Evolutionary conservation across 129 eudicot genomes (phyloP).

Genomic region (Chrysanthemum seticuspe): DNA sequence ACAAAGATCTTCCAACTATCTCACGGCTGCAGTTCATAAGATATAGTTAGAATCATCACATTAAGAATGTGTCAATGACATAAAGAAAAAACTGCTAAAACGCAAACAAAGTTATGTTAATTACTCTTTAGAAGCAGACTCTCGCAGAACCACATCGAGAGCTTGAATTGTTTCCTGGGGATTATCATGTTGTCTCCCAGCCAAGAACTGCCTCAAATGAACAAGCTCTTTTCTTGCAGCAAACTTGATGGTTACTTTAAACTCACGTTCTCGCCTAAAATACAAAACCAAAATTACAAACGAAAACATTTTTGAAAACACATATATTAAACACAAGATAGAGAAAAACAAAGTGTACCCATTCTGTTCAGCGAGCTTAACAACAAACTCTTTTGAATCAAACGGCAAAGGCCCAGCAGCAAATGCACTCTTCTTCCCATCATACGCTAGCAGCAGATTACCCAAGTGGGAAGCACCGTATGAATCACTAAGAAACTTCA

Average conservation of each 20-base stretch:
- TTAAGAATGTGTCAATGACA: neutral
- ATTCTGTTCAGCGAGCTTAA: neutral
- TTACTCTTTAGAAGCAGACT: constrained; percentile 46
- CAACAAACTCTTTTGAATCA: neutral
- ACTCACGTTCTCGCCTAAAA: constrained; percentile 50
- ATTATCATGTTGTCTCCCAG: constrained; percentile 44
- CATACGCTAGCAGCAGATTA: neutral
- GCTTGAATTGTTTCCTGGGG: constrained; percentile 78
- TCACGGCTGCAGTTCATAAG: constrained; percentile 37
- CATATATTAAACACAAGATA: neutral
- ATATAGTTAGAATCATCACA: neutral
- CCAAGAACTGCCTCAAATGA: constrained; percentile 46
- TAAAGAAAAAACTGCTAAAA: neutral
- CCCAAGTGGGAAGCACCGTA: neutral
- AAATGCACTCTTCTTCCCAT: constrained; percentile 8
- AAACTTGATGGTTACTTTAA: constrained; percentile 53
- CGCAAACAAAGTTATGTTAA: neutral
- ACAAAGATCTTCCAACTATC: constrained; percentile 69
- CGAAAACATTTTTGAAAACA: neutral
- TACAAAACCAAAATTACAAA: neutral
- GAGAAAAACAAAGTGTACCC: neutral
- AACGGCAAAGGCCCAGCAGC: constrained; percentile 2
- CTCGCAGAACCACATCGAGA: constrained; percentile 70
- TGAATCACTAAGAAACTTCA: neutral
- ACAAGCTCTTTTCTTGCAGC: constrained; percentile 52